Evolutionary conservation across 192 early-diverging fungal species (phyloP), one percentile per base, ranked within the genome.

Genomic region (Gigaspora rosea): DNA sequence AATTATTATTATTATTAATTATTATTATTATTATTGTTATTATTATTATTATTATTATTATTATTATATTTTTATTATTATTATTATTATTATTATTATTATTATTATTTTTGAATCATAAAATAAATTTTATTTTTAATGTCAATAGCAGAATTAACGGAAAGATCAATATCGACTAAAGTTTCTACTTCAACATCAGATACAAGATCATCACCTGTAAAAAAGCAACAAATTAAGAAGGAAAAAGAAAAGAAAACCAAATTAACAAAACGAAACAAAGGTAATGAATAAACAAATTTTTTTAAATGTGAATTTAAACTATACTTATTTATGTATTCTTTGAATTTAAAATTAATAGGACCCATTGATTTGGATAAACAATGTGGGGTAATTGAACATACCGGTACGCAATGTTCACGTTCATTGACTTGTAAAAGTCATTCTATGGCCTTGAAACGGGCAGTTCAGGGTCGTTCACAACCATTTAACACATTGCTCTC

Each of bases 341-440:
- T 13, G 16, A 59, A 16, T 54, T 59, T 78, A 54, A 72, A 50
- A 13, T 52, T 68, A 50, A 46, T 67, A 85, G 85, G 85, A 27
- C 92, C 95, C 51, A 78, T 98, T 78, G 95, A 98, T 77, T 78
- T 96, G 77, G 96, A 98, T 81, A 92, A 89, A 70, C 94, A 97
- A 73, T 98, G 97, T 78, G 97, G 95, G 74, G 95, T 97, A 16
- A 66, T 89, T 35, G 67, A 79, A 48, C 78, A 84, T 32, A 88
- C 90, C 1, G 86, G 85, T 13, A 66, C 80, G 58, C 87, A 87
- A 0, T 98, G 97, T 82, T 85, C 90, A 59, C 92, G 97, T 56
- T 94, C 95, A 57, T 88, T 98, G 15, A 98, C 95, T 36, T 98
- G 97, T 85, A 98, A 98, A 80, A 96, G 94, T 6, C 97, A 98